Conservation (phyloP, 2,329 filamentous ascomycete species). For the Epichloe gansuensis region DNA sequence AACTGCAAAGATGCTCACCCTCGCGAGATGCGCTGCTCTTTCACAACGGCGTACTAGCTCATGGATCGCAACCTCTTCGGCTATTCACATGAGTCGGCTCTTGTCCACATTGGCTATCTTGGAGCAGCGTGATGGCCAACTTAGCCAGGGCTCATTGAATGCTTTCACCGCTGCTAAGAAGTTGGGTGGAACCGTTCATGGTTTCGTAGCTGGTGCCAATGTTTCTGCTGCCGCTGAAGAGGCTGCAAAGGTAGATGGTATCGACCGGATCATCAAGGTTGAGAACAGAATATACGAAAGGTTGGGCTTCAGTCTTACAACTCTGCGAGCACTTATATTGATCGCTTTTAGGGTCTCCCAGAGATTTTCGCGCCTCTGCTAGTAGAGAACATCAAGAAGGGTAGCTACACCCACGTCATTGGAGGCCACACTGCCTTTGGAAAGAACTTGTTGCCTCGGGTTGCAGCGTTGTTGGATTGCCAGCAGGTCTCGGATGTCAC, state of each 20-base stretch:
- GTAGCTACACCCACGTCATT: conserved; percentile 83
- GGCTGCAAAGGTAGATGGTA: conserved; percentile 76
- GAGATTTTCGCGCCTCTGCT: conserved; percentile 92
- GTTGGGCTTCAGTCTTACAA: conserved; percentile 29
- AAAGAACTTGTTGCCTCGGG: conserved; percentile 84
- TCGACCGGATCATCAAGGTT: conserved; percentile 84
- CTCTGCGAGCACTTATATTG: conserved; percentile 3
- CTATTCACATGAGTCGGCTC: conserved; percentile 3
- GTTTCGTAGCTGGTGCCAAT: conserved; percentile 72
- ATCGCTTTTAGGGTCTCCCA: conserved; percentile 54
- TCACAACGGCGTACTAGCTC: background rate
- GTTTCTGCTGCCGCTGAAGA: conserved; percentile 67
- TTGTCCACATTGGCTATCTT: conserved; percentile 83
- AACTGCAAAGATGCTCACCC: conserved; percentile 18
- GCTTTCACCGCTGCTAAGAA: conserved; percentile 79
- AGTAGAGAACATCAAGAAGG: conserved; percentile 94
- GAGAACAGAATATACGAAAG: conserved; percentile 91
- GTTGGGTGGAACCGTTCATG: conserved; percentile 74
- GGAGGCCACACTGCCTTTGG: conserved; percentile 90
- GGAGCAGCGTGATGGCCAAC: conserved; percentile 82
- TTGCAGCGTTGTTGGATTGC: conserved; percentile 80
- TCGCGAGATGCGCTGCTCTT: conserved; percentile 17
- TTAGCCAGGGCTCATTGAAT: conserved; percentile 71
- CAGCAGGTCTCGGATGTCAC: conserved; percentile 94
- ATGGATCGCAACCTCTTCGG: background rate